These are phyloP conservation scores for Pholiota adiposa DNA, from an alignment of 1,284 basidiomycete species.

Conservation along the genomic window DNA sequence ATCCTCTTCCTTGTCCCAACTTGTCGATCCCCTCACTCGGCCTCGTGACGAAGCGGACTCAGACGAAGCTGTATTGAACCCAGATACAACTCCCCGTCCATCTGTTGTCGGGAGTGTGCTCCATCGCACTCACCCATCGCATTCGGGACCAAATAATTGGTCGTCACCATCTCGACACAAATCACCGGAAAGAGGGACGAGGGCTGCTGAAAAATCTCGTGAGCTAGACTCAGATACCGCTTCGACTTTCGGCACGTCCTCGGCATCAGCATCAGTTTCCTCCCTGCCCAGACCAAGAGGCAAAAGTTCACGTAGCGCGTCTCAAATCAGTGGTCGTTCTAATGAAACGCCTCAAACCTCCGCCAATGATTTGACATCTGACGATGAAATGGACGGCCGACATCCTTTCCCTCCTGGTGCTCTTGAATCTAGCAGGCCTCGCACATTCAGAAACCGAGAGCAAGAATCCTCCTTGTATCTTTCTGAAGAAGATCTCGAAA, in stretches of 20 bases:
- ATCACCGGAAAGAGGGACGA: slow-evolving; percentile 10
- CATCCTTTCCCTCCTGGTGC: slow-evolving; percentile 34
- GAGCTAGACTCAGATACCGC: slow-evolving; percentile 45
- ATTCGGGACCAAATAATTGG: slow-evolving; percentile 22
- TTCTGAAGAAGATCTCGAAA: slow-evolving; percentile 54
- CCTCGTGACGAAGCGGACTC: slow-evolving; percentile 37
- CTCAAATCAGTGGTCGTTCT: slow-evolving; percentile 36
- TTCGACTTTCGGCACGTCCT: slow-evolving; percentile 50
- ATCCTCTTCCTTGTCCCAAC: slow-evolving; percentile 24
- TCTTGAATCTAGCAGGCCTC: slow-evolving; percentile 7
- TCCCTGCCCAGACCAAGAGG: slow-evolving; percentile 40
- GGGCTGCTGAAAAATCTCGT: slow-evolving; percentile 18
- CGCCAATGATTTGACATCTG: slow-evolving; percentile 36
- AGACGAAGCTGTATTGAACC: slow-evolving; percentile 33
- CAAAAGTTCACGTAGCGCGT: slow-evolving; percentile 27
- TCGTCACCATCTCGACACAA: slow-evolving; percentile 10
- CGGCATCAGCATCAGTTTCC: slow-evolving; percentile 49
- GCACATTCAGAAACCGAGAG: slow-evolving; percentile 12
- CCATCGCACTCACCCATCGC: slow-evolving; percentile 45
- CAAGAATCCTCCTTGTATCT: slow-evolving; percentile 36
- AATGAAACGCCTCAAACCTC: slow-evolving; percentile 39
- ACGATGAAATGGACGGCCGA: slow-evolving; percentile 37
- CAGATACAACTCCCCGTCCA: slow-evolving; percentile 59
- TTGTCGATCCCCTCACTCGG: slow-evolving; percentile 37
- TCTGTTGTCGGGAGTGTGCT: slow-evolving; percentile 45